Percentiles rank a stretch among this genome's conserved stretches.
These are phyloP conservation scores for Lathyrus sativus DNA, from an alignment of 306 rosid genomes.

Conservation along the genomic window DNA sequence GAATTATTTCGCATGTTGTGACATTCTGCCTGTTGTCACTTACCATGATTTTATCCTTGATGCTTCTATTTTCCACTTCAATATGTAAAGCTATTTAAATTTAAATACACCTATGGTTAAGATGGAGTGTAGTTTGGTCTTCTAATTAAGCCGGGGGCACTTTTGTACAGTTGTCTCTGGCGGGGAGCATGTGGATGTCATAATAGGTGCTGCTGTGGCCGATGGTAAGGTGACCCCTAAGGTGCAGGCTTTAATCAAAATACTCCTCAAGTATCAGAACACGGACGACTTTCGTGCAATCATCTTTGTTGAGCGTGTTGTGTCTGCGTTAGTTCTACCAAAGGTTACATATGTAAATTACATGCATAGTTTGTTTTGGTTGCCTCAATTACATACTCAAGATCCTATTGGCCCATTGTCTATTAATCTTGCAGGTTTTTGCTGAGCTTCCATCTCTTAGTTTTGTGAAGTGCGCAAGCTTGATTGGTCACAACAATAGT, in stretches of 20 bases:
- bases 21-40: conserved; percentile 16
- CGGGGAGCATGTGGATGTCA: conserved; percentile 96
- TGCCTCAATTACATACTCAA: conserved; percentile 35
- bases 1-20: conserved; percentile 14
- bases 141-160: conserved; percentile 34
- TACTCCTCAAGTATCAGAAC: conserved; percentile 87
- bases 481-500: conserved; percentile 98
- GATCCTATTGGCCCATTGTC: conserved; percentile 41
- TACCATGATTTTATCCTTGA: conserved; percentile 4
- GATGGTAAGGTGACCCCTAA: conserved; percentile 99
- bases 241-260: conserved; percentile 91
- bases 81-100: conserved; percentile 30
- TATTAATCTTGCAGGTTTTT: conserved; percentile 74
- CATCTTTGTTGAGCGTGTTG: conserved; percentile 98
- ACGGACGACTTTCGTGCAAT: conserved; percentile 97
- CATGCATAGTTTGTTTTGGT: conserved; percentile 36
- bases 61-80: conserved; percentile 12
- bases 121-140: conserved; percentile 36
- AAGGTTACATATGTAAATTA: conserved; percentile 59
- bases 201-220: conserved; percentile 99
- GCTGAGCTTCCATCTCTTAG: conserved; percentile 95
- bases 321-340: conserved; percentile 96
- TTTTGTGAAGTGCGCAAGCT: conserved; percentile 86
- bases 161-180: conserved; percentile 79
- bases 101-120: conserved; percentile 15